Base-by-base conservation (phyloP, 1,284 basidiomycete genomes). In the Stygiomarasmius scandens region DNA sequence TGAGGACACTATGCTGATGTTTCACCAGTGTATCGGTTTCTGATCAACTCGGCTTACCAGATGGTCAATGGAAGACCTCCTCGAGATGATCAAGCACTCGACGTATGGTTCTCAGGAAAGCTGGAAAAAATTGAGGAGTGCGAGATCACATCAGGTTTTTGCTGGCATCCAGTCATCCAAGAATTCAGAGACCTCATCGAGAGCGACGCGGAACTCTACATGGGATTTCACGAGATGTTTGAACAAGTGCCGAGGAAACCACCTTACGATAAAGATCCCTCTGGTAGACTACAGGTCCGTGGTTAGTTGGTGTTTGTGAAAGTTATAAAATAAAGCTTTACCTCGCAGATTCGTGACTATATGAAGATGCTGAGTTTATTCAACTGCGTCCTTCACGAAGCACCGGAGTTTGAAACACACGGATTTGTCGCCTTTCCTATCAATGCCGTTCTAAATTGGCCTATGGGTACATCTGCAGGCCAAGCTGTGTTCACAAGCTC, bases 391-490 rank as follows among this genome's bases (percentile, higher is more conserved):
- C 66, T 83, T 23, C 63, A 56, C 1, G 72, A 72, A 29, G 76
- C 79, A 1, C 77, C 78, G 0, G 61, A 60, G 2, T 80, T 70
- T 34, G 71, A 70, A 12, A 61, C 75, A 32, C 67, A 67, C 23
- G 72, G 69, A 19, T 56, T 77, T 14, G 74, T 79, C 23, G 76
- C 73, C 22, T 72, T 77, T 20, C 79, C 80, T 6, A 71, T 81
- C 56, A 76, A 75, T 55, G 75, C 76, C 2, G 66, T 82, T 51
- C 66, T 83, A 36, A 71, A 78, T 55, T 79, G 77, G 77, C 76
- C 77, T 0, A 82, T 81, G 79, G 75, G 71, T 16, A 82, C 80
- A 0, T 64, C 66, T 1, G 76, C 75, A 12, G 81, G 81, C 1
- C 77, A 77, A 56, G 66, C 70, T 5, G 74, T 71, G 6, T 83